Evolutionary conservation across 2,329 filamentous ascomycete genomes (phyloP).

Genomic region (Corniculantispora saksenae): DNA sequence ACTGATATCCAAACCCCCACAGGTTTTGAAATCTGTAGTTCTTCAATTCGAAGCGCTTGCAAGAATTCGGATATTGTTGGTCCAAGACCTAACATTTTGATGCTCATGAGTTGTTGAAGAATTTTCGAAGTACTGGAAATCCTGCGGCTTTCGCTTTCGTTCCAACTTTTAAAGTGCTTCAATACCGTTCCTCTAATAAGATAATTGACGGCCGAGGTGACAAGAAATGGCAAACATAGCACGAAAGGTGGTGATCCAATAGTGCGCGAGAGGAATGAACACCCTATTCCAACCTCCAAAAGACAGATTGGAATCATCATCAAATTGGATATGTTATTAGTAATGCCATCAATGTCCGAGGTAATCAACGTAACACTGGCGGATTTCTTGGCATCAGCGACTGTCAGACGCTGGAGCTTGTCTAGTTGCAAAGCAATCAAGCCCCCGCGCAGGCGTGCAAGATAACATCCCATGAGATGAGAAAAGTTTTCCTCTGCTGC

Average conservation of each 20-base stretch:
- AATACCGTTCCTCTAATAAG: neutral
- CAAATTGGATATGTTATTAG: neutral
- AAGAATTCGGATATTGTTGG: neutral
- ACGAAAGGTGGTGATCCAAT: neutral
- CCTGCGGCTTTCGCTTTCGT: neutral
- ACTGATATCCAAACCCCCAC: neutral
- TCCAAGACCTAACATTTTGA: constrained; percentile 7
- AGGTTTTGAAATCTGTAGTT: neutral
- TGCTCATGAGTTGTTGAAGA: neutral
- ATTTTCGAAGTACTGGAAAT: neutral
- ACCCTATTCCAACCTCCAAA: neutral
- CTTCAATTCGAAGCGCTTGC: neutral
- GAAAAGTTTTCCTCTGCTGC: neutral
- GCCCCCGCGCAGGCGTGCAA: constrained; percentile 33
- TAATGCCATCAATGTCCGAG: neutral
- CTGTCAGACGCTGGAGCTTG: constrained; percentile 39
- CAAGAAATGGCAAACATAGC: neutral
- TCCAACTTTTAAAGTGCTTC: neutral
- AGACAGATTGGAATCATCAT: neutral
- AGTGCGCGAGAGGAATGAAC: neutral
- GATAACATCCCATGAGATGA: constrained; percentile 24
- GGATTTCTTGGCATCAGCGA: constrained; percentile 30
- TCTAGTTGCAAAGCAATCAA: constrained; percentile 48
- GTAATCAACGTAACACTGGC: neutral
- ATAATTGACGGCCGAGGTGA: neutral